Conservation (phyloP, 345 rosid genomes). For the Bruguiera sexangula region DNA sequence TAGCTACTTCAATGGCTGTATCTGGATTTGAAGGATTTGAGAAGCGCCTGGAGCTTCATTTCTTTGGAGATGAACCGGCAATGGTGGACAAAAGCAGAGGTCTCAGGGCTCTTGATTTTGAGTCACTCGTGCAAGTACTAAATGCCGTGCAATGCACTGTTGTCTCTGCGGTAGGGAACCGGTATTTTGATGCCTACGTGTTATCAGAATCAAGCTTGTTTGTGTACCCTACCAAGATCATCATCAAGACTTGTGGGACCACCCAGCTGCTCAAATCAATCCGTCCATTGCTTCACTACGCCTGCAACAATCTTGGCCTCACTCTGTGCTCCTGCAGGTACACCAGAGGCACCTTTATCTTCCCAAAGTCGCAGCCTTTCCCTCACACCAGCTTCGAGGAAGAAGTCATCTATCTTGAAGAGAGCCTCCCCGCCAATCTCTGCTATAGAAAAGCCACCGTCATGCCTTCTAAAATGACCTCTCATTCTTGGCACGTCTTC, state of each 20-base stretch:
- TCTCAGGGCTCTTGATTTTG: constrained; percentile 67
- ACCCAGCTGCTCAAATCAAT: constrained; percentile 90
- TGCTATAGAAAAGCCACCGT: constrained; percentile 67
- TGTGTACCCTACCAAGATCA: constrained; percentile 87
- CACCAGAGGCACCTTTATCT: constrained; percentile 90
- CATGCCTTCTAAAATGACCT: constrained; percentile 58
- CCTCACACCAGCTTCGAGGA: constrained; percentile 84
- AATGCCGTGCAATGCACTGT: constrained; percentile 85
- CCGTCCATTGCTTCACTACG: constrained; percentile 66
- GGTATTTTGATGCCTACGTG: constrained; percentile 78
- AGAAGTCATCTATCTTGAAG: constrained; percentile 68
- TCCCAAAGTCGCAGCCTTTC: constrained; percentile 79
- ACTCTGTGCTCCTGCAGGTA: constrained; percentile 56
- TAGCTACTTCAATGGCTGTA: constrained; percentile 53
- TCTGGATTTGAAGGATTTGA: constrained; percentile 99
- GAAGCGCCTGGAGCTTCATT: constrained; percentile 90
- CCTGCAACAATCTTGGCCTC: constrained; percentile 55
- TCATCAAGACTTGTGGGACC: constrained; percentile 97
- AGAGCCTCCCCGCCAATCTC: constrained; percentile 50
- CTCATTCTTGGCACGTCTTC: constrained; percentile 89
- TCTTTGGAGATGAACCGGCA: constrained; percentile 47
- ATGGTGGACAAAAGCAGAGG: constrained; percentile 36
- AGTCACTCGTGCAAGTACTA: constrained; percentile 57
- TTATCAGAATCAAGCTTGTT: constrained; percentile 93
- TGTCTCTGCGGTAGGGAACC: constrained; percentile 87